phyloP scores from a whole-genome alignment of 495 filamentous ascomycete genomes.

The Lepraria neglecta region DNA sequence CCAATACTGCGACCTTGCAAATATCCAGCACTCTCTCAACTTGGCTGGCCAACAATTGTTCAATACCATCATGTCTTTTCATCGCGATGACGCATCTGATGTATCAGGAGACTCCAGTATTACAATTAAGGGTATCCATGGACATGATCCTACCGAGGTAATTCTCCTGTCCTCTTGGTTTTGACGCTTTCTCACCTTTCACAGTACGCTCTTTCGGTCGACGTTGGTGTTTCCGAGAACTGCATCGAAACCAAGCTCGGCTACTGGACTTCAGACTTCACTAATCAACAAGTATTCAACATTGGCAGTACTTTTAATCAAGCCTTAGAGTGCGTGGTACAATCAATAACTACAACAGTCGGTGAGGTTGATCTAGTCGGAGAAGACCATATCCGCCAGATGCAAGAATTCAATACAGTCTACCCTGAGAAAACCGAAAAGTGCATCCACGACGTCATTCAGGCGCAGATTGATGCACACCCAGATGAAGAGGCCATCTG shows the following conservation, averaged over 20 bases:
- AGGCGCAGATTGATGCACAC: not conserved
- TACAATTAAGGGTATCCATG: not conserved
- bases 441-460: conserved; percentile 1
- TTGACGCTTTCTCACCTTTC: not conserved
- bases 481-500: not conserved
- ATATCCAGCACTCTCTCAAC: not conserved
- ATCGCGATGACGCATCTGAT: not conserved
- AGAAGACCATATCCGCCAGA: not conserved
- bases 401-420: not conserved
- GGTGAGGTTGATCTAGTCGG: not conserved
- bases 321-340: conserved; percentile 1
- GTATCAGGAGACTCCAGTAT: not conserved
- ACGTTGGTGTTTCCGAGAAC: not conserved
- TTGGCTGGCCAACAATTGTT: not conserved
- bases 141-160: conserved; percentile 2
- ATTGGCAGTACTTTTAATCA: not conserved
- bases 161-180: not conserved
- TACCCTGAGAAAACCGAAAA: not conserved
- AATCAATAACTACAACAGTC: not conserved
- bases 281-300: not conserved
- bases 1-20: conserved; percentile 1
- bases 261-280: not conserved
- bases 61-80: conserved; percentile 1
- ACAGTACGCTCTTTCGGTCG: not conserved
- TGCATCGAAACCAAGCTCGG: not conserved